Percentiles rank a stretch among this genome's conserved stretches.
Conservation (phyloP, 1,284 basidiomycete species). For the Mycena sp. region DNA sequence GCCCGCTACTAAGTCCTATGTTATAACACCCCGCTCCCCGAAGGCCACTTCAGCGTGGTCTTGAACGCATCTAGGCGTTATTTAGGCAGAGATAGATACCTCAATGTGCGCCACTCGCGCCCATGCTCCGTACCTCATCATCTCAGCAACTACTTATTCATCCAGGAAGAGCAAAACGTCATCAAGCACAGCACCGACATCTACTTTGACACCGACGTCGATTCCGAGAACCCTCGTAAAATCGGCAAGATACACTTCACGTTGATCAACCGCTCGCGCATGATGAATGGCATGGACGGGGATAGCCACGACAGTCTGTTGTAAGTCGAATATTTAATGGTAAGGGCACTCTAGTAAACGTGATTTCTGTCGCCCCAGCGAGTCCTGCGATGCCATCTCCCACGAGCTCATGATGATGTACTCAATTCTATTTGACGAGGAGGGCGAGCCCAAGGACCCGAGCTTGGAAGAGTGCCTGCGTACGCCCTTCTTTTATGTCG, state of each 20-base stretch:
- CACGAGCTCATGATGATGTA: constrained; percentile 5
- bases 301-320: background rate
- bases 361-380: no score
- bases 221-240: background rate
- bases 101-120: no score
- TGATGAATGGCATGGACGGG: constrained; percentile 1
- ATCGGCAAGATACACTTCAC: background rate
- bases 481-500: background rate
- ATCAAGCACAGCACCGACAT: background rate
- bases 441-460: background rate
- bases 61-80: no score
- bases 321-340: background rate
- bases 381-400: background rate
- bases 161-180: constrained; percentile 1
- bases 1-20: no score
- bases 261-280: background rate
- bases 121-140: no score
- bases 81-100: no score
- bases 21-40: no score
- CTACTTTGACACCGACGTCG: background rate
- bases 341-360: no score
- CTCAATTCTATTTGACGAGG: background rate
- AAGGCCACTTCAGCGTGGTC: no score
- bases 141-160: no score
- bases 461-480: background rate